Evolutionary conservation across 2,329 filamentous ascomycete genomes (phyloP).

Genomic region (Aspergillus sp.): DNA sequence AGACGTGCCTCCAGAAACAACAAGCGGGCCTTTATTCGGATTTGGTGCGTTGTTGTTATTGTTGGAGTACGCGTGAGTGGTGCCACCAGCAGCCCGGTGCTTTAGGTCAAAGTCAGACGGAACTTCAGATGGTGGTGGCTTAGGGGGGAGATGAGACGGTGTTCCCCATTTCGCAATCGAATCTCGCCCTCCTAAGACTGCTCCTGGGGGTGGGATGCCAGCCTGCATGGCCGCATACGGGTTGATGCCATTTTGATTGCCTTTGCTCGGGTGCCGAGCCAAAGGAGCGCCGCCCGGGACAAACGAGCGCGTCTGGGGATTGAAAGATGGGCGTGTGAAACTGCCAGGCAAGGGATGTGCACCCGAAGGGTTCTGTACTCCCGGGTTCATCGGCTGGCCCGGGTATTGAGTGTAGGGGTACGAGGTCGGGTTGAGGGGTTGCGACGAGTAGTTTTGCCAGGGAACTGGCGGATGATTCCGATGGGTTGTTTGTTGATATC

Average conservation of each 20-base stretch:
- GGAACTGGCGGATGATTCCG: constrained; percentile 41
- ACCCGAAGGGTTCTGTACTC: constrained; percentile 69
- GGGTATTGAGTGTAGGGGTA: constrained; percentile 82
- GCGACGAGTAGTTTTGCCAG: constrained; percentile 40
- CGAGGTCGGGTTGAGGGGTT: constrained; percentile 45
- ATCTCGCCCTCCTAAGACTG: constrained; percentile 29
- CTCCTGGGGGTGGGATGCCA: constrained; percentile 27
- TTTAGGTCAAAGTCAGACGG: constrained; percentile 43
- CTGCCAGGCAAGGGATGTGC: constrained; percentile 84
- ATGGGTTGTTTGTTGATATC: constrained; percentile 34
- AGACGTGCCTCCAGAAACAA: constrained; percentile 37
- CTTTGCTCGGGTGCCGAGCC: constrained; percentile 34
- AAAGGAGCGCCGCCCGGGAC: constrained; percentile 60
- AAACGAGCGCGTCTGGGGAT: constrained; percentile 91
- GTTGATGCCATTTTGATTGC: constrained; percentile 27
- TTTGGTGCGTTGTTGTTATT: constrained; percentile 23
- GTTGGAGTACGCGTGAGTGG: constrained; percentile 23
- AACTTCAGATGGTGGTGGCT: constrained; percentile 50
- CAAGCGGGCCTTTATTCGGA: constrained; percentile 36
- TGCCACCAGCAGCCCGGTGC: constrained; percentile 25
- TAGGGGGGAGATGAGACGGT: constrained; percentile 50
- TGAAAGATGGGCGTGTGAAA: constrained; percentile 82
- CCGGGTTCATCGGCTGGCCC: constrained; percentile 54
- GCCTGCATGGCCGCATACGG: constrained; percentile 26
- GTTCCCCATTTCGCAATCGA: constrained; percentile 53